phyloP scores from a whole-genome alignment of 1,284 basidiomycete species.

The Cystobasidium sp. region DNA sequence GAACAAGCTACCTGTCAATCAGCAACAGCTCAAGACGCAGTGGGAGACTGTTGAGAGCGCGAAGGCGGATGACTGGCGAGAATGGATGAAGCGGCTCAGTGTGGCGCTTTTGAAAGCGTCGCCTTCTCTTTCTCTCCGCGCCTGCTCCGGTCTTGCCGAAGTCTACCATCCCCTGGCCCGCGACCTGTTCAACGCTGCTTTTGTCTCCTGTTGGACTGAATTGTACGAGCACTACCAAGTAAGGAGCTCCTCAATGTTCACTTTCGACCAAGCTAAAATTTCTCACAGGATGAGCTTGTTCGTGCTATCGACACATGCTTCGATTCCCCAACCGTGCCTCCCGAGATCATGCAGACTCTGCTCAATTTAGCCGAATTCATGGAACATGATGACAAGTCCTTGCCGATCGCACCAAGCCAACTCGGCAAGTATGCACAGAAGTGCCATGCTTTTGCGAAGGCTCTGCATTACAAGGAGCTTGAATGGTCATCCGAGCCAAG shows the following conservation, averaged over 20 bases:
- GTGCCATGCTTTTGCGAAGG: constrained; percentile 96
- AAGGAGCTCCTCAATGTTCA: constrained; percentile 47
- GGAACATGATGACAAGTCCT: constrained; percentile 97
- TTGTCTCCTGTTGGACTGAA: constrained; percentile 96
- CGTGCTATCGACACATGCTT: constrained; percentile 88
- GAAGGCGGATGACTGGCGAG: constrained; percentile 81
- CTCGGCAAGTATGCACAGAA: constrained; percentile 93
- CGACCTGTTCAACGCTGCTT: constrained; percentile 97
- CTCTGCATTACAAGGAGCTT: constrained; percentile 97
- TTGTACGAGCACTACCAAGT: constrained; percentile 96
- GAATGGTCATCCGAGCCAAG: constrained; percentile 93
- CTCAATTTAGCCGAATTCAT: constrained; percentile 99
- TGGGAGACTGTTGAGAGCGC: constrained; percentile 78
- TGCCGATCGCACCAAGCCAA: constrained; percentile 91
- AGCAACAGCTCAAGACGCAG: constrained; percentile 94
- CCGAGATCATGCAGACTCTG: constrained; percentile 90
- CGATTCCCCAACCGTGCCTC: constrained; percentile 75
- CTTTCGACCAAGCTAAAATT: not conserved
- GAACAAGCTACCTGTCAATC: constrained; percentile 93
- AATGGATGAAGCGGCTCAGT: constrained; percentile 92
- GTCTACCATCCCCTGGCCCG: constrained; percentile 88
- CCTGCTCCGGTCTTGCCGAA: constrained; percentile 92
- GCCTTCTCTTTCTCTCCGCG: constrained; percentile 93
- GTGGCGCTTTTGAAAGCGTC: constrained; percentile 99
- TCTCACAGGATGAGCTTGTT: constrained; percentile 84